phyloP scores from a whole-genome alignment of 2,329 filamentous ascomycete genomes.

The Fusarium sp. region DNA sequence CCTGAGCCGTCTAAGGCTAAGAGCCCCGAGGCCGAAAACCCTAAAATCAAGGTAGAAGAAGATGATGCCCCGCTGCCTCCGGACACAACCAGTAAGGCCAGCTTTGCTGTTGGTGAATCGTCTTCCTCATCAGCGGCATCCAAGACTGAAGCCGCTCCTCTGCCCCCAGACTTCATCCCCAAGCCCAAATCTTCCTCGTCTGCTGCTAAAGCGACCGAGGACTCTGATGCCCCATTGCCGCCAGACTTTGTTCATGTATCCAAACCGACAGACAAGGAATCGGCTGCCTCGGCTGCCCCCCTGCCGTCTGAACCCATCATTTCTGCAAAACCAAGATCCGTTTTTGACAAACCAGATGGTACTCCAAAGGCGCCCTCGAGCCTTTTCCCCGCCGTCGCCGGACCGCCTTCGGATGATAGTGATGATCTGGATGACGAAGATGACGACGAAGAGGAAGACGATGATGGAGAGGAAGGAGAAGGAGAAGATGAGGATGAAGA shows the following conservation, averaged over 20 bases:
- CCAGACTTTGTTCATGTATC: constrained; percentile 45
- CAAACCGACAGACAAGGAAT: constrained; percentile 24
- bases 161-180: constrained; percentile 55
- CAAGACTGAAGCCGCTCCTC: constrained; percentile 50
- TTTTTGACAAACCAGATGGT: constrained; percentile 46
- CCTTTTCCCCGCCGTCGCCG: constrained; percentile 51
- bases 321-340: constrained; percentile 27
- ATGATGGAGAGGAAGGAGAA: constrained; percentile 56
- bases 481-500: constrained; percentile 64
- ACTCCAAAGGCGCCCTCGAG: constrained; percentile 48
- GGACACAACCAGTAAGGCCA: constrained; percentile 64
- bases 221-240: constrained; percentile 47
- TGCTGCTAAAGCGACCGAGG: constrained; percentile 14
- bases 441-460: constrained; percentile 54
- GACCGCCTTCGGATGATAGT: constrained; percentile 52
- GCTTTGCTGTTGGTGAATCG: constrained; percentile 61
- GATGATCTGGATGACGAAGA: constrained; percentile 51
- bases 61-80: constrained; percentile 61
- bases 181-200: constrained; percentile 30
- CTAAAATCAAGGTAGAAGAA: constrained; percentile 52
- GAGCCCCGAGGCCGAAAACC: constrained; percentile 36
- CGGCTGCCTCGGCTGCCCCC: constrained; percentile 14
- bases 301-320: constrained; percentile 26
- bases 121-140: constrained; percentile 62
- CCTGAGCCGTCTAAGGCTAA: constrained; percentile 24